Base-by-base conservation (phyloP, 768 basidiomycete genomes). In the Pleurotus platypus region DNA sequence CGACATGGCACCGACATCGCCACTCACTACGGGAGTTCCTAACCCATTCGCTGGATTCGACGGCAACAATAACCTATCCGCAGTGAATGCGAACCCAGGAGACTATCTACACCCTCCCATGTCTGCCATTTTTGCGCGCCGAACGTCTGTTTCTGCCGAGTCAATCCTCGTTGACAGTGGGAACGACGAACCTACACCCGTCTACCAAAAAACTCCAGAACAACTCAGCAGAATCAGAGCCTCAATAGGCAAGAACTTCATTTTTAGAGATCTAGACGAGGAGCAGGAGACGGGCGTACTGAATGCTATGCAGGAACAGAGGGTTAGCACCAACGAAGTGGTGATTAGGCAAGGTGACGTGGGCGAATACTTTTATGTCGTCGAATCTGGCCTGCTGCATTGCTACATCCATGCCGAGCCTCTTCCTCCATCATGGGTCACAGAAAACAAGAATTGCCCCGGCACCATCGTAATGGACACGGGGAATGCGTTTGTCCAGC, bases 321-420 rank as follows among this genome's bases (percentile, higher is more conserved):
- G 72, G 5, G 85, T 92, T 12, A 74, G 71, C 27, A 75, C 82
- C 60, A 87, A 88, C 60, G 87, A 94, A 62, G 87, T 95, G n/a
- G 88, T 99, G 60, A 98, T 99, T 63, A 84, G 90, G 49, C 97
- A 99, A 71, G 97, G 97, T 47, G 95, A 97, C 63, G 90, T 92
- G 16, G 97, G 97, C 55, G 95, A 98, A 65, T 94, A 87, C 73
- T 98, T 98, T 71, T 99, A 99, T 72, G 92, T 98, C 54, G 94
- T 98, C 61, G 97, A 98, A 73, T 80, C 82, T 45, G 97, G 97
- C 2, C 73, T 85, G 57, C 77, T 98, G 60, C 80, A 94, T 63
- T 90, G 93, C 69, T 98, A 86, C 70, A 86, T 89, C 62, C 84
- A 80, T 55, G 79, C 83, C 3, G 88, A 87, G 47, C 83, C 84